phyloP scores from a whole-genome alignment of 1,139 yeast species.

The Blastobotrys niveus region DNA sequence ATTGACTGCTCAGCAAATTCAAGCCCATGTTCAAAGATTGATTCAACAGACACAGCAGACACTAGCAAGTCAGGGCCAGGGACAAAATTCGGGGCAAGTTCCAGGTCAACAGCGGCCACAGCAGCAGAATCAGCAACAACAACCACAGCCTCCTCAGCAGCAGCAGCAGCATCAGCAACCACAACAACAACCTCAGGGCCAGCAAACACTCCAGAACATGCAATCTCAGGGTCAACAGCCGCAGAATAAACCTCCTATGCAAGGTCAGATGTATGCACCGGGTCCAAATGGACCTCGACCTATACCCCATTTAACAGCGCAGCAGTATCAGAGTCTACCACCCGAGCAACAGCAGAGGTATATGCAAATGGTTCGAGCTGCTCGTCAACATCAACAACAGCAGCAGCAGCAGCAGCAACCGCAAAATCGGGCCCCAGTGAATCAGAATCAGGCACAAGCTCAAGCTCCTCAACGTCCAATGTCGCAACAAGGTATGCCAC shows the following conservation, averaged over 20 bases:
- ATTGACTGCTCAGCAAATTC: slow-evolving; percentile 9
- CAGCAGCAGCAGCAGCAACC: slow-evolving; percentile 1
- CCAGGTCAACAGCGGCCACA: not conserved
- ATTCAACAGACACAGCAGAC: not conserved
- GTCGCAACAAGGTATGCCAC: slow-evolving; percentile 19
- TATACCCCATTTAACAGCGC: slow-evolving; percentile 7
- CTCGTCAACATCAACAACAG: slow-evolving; percentile 1
- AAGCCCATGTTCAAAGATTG: not conserved
- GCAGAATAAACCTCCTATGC: not conserved
- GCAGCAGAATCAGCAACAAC: slow-evolving; percentile 1
- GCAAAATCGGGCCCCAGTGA: not conserved
- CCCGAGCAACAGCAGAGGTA: slow-evolving; percentile 15
- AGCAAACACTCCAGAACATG: not conserved
- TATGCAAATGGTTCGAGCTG: not conserved
- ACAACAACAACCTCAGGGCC: not conserved
- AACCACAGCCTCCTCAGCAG: not conserved
- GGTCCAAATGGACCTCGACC: not conserved
- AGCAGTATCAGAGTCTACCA: slow-evolving; percentile 11
- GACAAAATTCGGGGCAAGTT: slow-evolving; percentile 10
- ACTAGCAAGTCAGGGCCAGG: slow-evolving; percentile 2
- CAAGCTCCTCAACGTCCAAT: slow-evolving; percentile 5
- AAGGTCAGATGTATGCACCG: not conserved
- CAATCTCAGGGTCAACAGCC: not conserved
- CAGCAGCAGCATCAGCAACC: slow-evolving; percentile 9
- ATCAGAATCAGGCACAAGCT: slow-evolving; percentile 1